A percentile compares a stretch with the other conserved stretches of the same genome.
Evolutionary conservation across 805 yeast genomes (phyloP).

Genomic region (Zygoascus ofunaensis): DNA sequence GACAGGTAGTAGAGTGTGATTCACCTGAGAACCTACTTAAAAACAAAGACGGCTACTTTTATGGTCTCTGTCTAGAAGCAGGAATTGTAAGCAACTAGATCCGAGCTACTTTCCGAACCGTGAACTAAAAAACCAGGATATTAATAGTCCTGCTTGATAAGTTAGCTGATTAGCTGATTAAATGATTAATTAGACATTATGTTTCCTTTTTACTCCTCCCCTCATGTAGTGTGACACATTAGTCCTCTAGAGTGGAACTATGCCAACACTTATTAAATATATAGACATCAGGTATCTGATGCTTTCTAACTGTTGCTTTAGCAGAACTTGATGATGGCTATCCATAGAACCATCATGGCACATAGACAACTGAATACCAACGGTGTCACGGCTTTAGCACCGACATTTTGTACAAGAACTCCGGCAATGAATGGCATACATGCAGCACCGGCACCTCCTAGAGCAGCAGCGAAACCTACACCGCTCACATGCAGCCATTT

Average conservation of each 20-base stretch:
- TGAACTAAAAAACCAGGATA: too few species aligned
- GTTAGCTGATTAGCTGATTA: neutral
- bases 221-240: too few species aligned
- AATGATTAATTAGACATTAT: too few species aligned
- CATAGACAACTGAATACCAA: conserved; percentile 17
- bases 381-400: conserved; percentile 22
- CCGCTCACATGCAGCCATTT: conserved; percentile 51
- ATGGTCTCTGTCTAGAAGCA: conserved; percentile 72
- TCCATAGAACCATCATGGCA: conserved; percentile 21
- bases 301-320: too few species aligned
- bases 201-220: too few species aligned
- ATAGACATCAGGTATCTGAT: too few species aligned
- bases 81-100: conserved; percentile 49
- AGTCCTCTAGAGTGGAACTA: too few species aligned
- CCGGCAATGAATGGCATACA: conserved; percentile 62
- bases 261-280: too few species aligned
- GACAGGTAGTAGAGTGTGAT: conserved; percentile 64
- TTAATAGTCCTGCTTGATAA: too few species aligned
- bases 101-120: too few species aligned
- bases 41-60: conserved; percentile 61
- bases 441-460: conserved; percentile 83
- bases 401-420: conserved; percentile 27
- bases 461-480: conserved; percentile 64
- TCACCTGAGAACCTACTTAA: conserved; percentile 56
- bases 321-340: conserved; percentile 12